Evolutionary conservation across 352 stramenopile species (phyloP).

Genomic region (Phytophthora melonis): DNA sequence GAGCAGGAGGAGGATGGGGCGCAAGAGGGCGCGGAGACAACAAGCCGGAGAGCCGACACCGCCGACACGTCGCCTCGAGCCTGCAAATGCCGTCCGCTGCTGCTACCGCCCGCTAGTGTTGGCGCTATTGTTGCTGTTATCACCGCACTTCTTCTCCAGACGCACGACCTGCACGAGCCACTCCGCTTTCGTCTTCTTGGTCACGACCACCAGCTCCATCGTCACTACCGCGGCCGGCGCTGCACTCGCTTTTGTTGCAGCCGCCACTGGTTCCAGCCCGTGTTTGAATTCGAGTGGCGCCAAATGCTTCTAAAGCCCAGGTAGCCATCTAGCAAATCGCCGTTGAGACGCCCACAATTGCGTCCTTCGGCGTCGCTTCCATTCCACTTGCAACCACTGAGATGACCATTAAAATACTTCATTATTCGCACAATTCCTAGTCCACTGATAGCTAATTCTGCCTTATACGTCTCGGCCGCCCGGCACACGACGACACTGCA

Average conservation of each 20-base stretch:
- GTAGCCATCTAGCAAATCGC: conserved; percentile 6
- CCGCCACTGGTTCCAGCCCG: background rate
- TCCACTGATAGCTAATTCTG: conserved; percentile 22
- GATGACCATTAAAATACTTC: conserved; percentile 10
- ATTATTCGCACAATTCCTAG: conserved; percentile 27
- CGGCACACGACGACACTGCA: too few species aligned
- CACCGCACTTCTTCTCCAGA: conserved; percentile 40
- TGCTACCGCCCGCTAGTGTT: background rate
- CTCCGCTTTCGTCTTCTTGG: conserved; percentile 39
- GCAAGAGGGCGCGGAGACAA: background rate
- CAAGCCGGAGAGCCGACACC: too few species aligned
- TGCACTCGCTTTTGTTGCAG: background rate
- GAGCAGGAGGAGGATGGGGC: background rate
- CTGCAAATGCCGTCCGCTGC: background rate
- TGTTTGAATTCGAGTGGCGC: conserved; percentile 11
- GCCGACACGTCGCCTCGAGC: too few species aligned
- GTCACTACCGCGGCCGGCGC: background rate
- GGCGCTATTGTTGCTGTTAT: background rate
- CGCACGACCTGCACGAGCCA: conserved; percentile 41
- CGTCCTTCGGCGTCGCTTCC: background rate
- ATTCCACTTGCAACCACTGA: too few species aligned
- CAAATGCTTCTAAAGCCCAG: background rate
- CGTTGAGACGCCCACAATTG: background rate
- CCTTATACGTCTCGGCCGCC: conserved; percentile 14
- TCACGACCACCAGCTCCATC: conserved; percentile 39